phyloP scores from a whole-genome alignment of 1,284 basidiomycete genomes.

The Sanghuangporus sanghuang region DNA sequence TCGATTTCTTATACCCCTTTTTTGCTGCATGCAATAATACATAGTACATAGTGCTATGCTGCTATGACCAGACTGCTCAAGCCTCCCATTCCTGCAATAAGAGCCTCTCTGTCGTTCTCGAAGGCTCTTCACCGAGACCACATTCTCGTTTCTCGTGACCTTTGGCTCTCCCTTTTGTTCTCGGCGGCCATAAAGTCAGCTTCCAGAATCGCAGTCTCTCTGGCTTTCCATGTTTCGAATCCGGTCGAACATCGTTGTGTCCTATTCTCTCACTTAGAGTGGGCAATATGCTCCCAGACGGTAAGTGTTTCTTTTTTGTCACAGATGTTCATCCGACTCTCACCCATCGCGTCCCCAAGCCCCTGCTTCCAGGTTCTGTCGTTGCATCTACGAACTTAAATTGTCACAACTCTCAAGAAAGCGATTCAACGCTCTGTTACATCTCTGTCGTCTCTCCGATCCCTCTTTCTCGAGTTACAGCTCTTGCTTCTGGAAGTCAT shows the following conservation, averaged over 20 bases:
- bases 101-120: background rate
- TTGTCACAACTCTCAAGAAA: background rate
- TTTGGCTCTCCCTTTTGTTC: constrained; percentile 9
- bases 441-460: background rate
- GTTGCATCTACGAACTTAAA: background rate
- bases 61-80: background rate
- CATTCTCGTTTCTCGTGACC: background rate
- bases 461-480: constrained; percentile 3
- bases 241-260: background rate
- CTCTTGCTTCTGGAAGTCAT: background rate
- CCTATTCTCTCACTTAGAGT: background rate
- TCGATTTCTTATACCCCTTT: too few relatives aligned
- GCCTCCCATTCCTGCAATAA: background rate
- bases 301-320: background rate
- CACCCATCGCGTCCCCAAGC: background rate
- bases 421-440: background rate
- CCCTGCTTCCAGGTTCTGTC: background rate
- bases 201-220: constrained; percentile 2
- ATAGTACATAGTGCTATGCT: background rate
- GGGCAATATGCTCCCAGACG: background rate
- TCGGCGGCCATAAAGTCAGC: background rate
- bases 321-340: background rate
- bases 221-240: background rate
- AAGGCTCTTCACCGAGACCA: background rate
- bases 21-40: too few relatives aligned